Conservation (phyloP, 257 asterid species). For the Solanum infundibuliforme region DNA sequence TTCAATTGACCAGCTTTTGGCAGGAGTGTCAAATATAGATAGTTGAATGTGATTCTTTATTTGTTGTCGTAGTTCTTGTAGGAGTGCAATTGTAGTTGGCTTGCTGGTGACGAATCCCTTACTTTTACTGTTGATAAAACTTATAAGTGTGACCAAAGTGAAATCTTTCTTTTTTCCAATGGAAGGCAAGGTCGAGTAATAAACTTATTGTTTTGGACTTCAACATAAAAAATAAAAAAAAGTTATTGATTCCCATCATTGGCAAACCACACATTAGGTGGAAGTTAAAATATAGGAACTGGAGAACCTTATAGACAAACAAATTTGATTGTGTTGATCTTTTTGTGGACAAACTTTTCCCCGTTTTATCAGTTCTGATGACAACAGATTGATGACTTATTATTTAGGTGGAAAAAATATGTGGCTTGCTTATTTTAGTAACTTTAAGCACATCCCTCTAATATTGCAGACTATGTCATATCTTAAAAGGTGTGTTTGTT, state of each 20-base stretch:
- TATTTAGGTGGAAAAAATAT: neutral
- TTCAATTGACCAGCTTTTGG: neutral
- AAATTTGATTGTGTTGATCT: neutral
- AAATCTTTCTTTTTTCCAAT: neutral
- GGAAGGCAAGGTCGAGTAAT: neutral
- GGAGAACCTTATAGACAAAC: neutral
- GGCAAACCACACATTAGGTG: neutral
- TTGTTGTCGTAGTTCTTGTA: neutral
- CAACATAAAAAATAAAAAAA: neutral
- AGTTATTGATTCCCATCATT: neutral
- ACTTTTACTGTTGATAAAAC: neutral
- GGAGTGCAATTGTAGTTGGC: neutral
- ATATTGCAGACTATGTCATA: neutral
- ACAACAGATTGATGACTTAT: neutral
- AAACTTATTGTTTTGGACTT: neutral
- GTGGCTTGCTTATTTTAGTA: neutral
- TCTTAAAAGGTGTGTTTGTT: slow-evolving; percentile 3
- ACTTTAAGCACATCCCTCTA: neutral
- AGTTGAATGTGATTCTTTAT: neutral
- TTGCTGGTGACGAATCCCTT: neutral
- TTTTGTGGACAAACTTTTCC: neutral
- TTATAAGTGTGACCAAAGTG: neutral
- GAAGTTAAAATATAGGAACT: neutral
- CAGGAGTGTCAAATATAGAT: neutral
- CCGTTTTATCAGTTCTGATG: neutral